These are phyloP conservation scores for Agrocybe chaxingu DNA, from an alignment of 768 basidiomycete genomes.

Conservation along the genomic window DNA sequence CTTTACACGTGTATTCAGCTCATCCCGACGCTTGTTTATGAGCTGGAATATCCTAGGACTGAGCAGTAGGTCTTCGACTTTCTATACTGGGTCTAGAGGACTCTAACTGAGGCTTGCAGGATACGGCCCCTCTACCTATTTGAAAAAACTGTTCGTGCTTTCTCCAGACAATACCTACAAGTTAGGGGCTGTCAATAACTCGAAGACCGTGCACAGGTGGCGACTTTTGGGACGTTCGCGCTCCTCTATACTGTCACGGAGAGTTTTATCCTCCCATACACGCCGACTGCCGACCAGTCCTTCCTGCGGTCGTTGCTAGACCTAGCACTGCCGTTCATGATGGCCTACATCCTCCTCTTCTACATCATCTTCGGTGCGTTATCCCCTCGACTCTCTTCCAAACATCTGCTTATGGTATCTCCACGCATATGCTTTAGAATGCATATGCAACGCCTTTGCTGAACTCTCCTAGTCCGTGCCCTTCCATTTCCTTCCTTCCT, in stretches of 20 bases:
- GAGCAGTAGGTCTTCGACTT: conserved; percentile 48
- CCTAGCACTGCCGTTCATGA: conserved; percentile 90
- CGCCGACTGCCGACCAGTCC: conserved; percentile 63
- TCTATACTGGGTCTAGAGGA: not conserved
- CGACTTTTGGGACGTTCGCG: conserved; percentile 94
- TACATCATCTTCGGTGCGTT: conserved; percentile 78
- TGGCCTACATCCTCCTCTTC: conserved; percentile 84
- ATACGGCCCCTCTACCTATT: conserved; percentile 81
- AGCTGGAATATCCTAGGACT: conserved; percentile 93
- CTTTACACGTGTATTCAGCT: conserved; percentile 82
- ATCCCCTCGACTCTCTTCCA: not conserved
- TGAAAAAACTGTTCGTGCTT: conserved; percentile 57
- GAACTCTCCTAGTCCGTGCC: conserved; percentile 77
- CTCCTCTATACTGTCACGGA: conserved; percentile 93
- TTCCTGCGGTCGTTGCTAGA: conserved; percentile 79
- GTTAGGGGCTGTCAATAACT: too few species aligned
- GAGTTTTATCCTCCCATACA: conserved; percentile 86
- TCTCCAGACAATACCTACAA: too few species aligned
- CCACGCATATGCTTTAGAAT: conserved; percentile 52
- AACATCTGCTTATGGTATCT: not conserved
- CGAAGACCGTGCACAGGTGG: conserved; percentile 44
- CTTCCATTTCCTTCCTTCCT: not conserved
- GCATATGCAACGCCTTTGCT: conserved; percentile 95
- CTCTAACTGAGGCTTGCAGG: conserved; percentile 22
- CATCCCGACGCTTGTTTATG: conserved; percentile 92